Base-by-base conservation (phyloP, 2,329 filamentous ascomycete species). In the Beauveria caledonica region DNA sequence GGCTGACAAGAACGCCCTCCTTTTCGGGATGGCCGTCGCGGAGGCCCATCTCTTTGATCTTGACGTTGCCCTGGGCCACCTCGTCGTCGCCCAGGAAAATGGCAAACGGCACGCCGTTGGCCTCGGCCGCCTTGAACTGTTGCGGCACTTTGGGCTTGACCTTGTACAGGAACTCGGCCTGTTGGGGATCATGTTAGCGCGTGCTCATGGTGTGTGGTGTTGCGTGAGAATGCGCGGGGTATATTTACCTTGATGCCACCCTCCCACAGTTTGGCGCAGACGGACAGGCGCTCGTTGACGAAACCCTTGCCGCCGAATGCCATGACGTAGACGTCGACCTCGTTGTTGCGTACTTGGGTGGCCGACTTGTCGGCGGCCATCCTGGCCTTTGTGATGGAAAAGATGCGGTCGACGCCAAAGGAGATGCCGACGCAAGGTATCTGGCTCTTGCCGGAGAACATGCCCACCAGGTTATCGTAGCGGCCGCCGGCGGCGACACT, bases 321-420 rank as follows among this genome's bases (percentile, higher is more conserved):
- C 92, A 97, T 97, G 69, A 97, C 88, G 74, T 86, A 97, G 50
- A 92, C 92, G 70, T 97, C 92, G 3, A 92, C 87, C 67, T 94
- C 89, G 69, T 87, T 91, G 64, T 81, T 80, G 64, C 89, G 79
- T 57, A 86, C 60, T 3, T 62, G 57, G 1, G 63, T 76, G 33
- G 75, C 73, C 59, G 77, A 81, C 68, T 82, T 80, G 61, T 84
- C 83, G 61, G 81, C 83, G 63, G 84, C 85, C 71, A 90, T 81
- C 53, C 86, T 82, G 13, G 90, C 87, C 73, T 96, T 92, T 65
- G 88, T 90, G 70, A 97, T 92, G 67, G 89, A 91, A 77, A 96
- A 96, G 69, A 97, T 97, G 67, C 93, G 87, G 74, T 97, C 93
- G 53, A 97, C 90, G 60, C 93, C 93, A 70, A 97, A 97, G 1